These are phyloP conservation scores for Rhizophora apiculata DNA, from an alignment of 345 rosid genomes.

Conservation along the genomic window DNA sequence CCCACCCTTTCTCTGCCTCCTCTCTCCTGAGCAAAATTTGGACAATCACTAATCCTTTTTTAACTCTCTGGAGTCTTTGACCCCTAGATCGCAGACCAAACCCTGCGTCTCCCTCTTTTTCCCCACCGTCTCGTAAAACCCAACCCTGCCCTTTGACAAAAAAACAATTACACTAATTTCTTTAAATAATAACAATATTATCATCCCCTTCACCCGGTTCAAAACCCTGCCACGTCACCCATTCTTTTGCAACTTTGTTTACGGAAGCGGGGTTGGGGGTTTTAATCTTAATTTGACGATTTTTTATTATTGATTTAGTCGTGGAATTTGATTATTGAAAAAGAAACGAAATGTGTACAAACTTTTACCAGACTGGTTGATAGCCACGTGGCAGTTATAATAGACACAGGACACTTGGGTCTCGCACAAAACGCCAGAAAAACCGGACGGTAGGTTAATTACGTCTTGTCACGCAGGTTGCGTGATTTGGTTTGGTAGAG, in stretches of 20 bases:
- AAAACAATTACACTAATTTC: not conserved
- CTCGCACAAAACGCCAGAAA: not conserved
- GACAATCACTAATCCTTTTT: constrained; percentile 18
- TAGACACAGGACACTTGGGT: not conserved
- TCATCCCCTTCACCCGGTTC: too few relatives aligned
- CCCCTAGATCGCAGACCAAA: constrained; percentile 42
- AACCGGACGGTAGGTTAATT: constrained; percentile 10
- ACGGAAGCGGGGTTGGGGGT: too few relatives aligned
- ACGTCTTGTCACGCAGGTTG: constrained; percentile 36
- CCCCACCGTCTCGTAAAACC: not conserved
- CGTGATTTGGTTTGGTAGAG: constrained; percentile 33
- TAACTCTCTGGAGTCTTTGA: constrained; percentile 14
- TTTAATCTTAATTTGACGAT: too few relatives aligned
- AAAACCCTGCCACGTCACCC: too few relatives aligned
- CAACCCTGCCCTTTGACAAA: not conserved
- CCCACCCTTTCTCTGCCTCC: constrained; percentile 34
- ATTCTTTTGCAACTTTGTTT: too few relatives aligned
- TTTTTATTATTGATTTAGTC: too few relatives aligned
- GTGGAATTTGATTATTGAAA: too few relatives aligned
- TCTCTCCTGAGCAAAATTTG: constrained; percentile 22
- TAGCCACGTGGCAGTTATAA: constrained; percentile 11
- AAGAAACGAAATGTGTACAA: not conserved
- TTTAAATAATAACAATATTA: not conserved
- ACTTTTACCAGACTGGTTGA: not conserved
- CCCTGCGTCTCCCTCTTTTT: constrained; percentile 5